Base-by-base conservation (phyloP, 2,329 filamentous ascomycete genomes). In the Aspergillus alliaceus region DNA sequence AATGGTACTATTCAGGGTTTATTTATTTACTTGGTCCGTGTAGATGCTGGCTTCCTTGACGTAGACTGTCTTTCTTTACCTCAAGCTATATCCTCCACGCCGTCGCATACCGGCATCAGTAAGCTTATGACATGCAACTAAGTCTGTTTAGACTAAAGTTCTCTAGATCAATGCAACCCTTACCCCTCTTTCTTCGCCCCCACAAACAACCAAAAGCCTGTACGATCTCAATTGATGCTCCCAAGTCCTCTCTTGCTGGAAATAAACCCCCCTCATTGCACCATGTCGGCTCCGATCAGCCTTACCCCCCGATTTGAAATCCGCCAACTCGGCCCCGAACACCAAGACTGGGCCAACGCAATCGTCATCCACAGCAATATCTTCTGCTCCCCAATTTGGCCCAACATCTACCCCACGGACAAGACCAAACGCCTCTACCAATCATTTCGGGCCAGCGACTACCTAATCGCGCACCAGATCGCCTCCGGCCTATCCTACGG, bases 301-400 rank as follows among this genome's bases (percentile, higher is more conserved):
- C 29, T 47, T 9, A 31, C 44, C 8, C 54, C 42, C 25, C 49
- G 54, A n/a, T 54, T 48, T 20, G 52, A 54, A 31, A 53, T 57
- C 50, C 55, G 55, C 34, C 25, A 34, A 12, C 50, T 57, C 8
- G 51, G 37, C 3, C 51, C 29, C 9, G 37, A 54, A 32, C 55
- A 57, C 35, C 51, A 53, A 14, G 35, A 53, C 47, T 57, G 55
- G 55, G 51, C 55, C 20, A 57, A 53, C 25, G 55, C 55, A 3
- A 53, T 57, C 18, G 20, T 57, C 37, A 31, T n/a, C 51, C 55
- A 57, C 44, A 44, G 44, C 42, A 53, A 57, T 27, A 18, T 46
- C 51, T 54, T 54, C 40, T 39, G 32, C 37, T 57, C 51, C 8
- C 46, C 55, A 7, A 35, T 54, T 20, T 57, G 55, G 55, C 18